Evolutionary conservation across 805 yeast species (phyloP), one percentile per base, ranked within the genome.

Genomic region (Saitoella complicata): DNA sequence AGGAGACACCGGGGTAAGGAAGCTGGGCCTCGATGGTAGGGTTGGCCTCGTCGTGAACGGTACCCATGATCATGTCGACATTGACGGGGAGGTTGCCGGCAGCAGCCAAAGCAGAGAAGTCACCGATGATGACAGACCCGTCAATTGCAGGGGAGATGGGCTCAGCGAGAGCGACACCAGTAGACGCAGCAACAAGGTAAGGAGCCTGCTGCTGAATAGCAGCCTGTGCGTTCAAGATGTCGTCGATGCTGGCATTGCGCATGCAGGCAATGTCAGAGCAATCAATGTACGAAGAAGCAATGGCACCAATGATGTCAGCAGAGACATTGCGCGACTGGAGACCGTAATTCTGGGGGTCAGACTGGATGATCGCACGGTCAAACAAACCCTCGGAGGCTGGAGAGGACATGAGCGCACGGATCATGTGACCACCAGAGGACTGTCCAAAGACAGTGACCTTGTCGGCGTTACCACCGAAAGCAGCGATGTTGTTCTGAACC

Each of bases 391-490:
- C n/a, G 2, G 52, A 41, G 12, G 42, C 11, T 1, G 13, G n/a
- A 32, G 50, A 39, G 5, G 52, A 46, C 38, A 49, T 5, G 13
- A 50, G 37, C 8, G 50, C 48, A 6, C 53, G 45, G 30, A 50
- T 38, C 40, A 49, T 37, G 2, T 49, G 44, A 5, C 31, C 52
- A 6, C 64, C 65, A 4, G 63, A 59, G 41, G 54, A 47, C 47
- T 57, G 55, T 21, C 64, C 63, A 51, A 54, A 52, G 34, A 61
- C 47, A 6, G 62, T 58, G 12, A 60, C 49, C 44, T 52, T 52
- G 29, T 50, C 46, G 5, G 58, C 54, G 46, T 58, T 51, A 39
- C 62, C 59, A 29, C 61, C 60, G 47, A 57, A 56, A 12, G 43
- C 39, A 10, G 40, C 50, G 46, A 62, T 54, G 49, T 57, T 56